A percentile compares a stretch with the other conserved stretches of the same genome.
These are phyloP conservation scores for Penicillium griseofulvum DNA, from an alignment of 2,329 filamentous ascomycete species.

Conservation along the genomic window DNA sequence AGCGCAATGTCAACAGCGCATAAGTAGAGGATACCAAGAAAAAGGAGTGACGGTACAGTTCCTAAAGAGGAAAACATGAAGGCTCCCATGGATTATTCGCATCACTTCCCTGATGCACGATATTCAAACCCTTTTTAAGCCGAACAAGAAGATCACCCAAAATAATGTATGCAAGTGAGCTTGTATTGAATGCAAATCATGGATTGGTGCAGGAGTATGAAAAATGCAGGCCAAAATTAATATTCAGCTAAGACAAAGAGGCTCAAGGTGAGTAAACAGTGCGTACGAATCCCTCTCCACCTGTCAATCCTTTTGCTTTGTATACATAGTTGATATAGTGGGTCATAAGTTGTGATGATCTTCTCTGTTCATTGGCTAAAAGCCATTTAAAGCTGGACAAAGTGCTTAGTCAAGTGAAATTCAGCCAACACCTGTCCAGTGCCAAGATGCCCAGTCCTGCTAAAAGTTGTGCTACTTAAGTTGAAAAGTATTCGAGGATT, in stretches of 20 bases:
- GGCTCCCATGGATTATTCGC: constrained; percentile 29
- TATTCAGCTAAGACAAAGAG: neutral
- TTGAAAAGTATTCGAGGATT: neutral
- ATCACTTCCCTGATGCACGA: constrained; percentile 18
- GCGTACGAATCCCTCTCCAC: constrained; percentile 3
- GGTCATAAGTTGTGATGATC: neutral
- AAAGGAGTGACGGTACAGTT: constrained; percentile 8
- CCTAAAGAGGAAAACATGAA: constrained; percentile 15
- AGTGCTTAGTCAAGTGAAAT: neutral
- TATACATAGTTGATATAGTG: neutral
- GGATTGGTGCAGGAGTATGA: neutral
- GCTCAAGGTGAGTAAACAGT: neutral
- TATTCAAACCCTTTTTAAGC: neutral
- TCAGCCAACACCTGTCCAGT: neutral
- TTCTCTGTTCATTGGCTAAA: neutral
- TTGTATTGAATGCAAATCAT: neutral
- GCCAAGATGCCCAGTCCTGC: constrained; percentile 2
- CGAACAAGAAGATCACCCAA: neutral
- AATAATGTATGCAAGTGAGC: neutral
- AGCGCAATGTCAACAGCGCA: constrained; percentile 15
- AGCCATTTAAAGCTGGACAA: neutral
- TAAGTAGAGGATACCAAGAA: constrained; percentile 21
- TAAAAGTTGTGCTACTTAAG: neutral
- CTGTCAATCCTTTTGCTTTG: neutral
- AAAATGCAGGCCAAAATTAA: neutral